phyloP scores from a whole-genome alignment of 164 flowering plant genomes.

The Vitis rupestris region DNA sequence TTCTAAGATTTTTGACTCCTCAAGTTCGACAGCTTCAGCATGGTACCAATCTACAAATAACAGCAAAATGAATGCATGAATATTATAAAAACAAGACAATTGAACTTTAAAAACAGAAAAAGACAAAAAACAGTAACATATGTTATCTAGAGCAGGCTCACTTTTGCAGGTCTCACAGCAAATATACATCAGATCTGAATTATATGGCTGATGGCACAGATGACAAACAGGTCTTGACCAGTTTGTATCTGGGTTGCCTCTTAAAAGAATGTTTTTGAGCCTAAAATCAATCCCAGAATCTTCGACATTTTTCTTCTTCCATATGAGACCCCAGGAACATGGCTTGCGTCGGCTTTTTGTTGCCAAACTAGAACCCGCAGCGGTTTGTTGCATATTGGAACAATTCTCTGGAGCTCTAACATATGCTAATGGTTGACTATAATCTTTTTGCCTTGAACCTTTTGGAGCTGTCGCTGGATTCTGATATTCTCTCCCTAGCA shows the following conservation, averaged over 20 bases:
- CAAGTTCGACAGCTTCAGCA: constrained; percentile 82
- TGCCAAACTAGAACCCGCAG: constrained; percentile 25
- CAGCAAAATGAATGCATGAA: constrained; percentile 5
- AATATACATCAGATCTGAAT: constrained; percentile 73
- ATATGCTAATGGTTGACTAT: constrained; percentile 23
- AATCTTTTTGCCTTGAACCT: constrained; percentile 20
- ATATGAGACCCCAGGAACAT: constrained; percentile 55
- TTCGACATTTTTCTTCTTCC: constrained; percentile 55
- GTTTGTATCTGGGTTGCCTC: constrained; percentile 31
- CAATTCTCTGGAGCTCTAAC: constrained; percentile 18
- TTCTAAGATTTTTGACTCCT: constrained; percentile 61
- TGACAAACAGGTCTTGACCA: constrained; percentile 42
- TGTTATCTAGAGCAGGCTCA: constrained; percentile 34
- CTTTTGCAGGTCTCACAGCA: constrained; percentile 69
- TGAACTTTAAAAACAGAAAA: not conserved
- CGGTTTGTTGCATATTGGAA: constrained; percentile 22
- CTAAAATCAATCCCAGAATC: constrained; percentile 57
- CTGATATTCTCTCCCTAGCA: constrained; percentile 37
- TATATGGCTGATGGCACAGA: constrained; percentile 69
- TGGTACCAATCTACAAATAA: constrained; percentile 84
- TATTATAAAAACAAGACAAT: not conserved
- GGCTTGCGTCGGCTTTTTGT: constrained; percentile 20
- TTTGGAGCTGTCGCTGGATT: constrained; percentile 20
- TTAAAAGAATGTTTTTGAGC: constrained; percentile 47
- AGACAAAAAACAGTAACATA: not conserved